Conservation (phyloP, 2,329 filamentous ascomycete genomes). For the Neonectria punicea region DNA sequence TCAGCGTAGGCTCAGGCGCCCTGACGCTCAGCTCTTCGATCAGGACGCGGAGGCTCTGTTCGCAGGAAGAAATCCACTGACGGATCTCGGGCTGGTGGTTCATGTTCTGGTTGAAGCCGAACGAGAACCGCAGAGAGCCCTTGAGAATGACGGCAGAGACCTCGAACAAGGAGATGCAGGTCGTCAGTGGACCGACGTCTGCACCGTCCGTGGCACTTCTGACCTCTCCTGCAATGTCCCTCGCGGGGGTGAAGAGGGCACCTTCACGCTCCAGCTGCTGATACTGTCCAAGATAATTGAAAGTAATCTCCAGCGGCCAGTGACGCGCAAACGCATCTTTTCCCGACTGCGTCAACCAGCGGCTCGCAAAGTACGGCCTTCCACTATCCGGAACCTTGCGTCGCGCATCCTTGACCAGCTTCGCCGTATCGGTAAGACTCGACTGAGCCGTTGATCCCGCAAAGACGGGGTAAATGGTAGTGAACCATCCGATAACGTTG, state of each 20-base stretch:
- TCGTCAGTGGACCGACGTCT: constrained; percentile 24
- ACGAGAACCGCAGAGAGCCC: constrained; percentile 55
- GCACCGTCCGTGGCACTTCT: constrained; percentile 27
- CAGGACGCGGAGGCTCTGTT: constrained; percentile 16
- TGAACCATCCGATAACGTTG: constrained; percentile 53
- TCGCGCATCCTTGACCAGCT: constrained; percentile 34
- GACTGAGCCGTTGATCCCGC: constrained; percentile 7
- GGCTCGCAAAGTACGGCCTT: constrained; percentile 35
- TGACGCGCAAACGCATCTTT: constrained; percentile 23
- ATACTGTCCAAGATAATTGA: constrained; percentile 44
- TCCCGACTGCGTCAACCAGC: constrained; percentile 28
- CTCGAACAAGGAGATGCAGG: constrained; percentile 59
- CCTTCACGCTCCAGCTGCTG: constrained; percentile 44
- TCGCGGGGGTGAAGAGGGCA: constrained; percentile 36
- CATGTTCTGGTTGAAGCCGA: constrained; percentile 55
- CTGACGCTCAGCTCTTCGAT: constrained; percentile 15
- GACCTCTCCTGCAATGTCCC: constrained; percentile 31
- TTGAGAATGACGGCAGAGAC: constrained; percentile 57
- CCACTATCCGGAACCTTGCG: constrained; percentile 27
- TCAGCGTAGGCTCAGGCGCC: constrained; percentile 25
- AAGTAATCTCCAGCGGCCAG: constrained; percentile 41
- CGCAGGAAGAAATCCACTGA: constrained; percentile 28
- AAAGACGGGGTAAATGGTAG: constrained; percentile 47
- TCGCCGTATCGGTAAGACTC: constrained; percentile 26
- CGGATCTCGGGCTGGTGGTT: constrained; percentile 53